phyloP scores from a whole-genome alignment of 2,329 filamentous ascomycete genomes.

The Blastomyces gilchristii region DNA sequence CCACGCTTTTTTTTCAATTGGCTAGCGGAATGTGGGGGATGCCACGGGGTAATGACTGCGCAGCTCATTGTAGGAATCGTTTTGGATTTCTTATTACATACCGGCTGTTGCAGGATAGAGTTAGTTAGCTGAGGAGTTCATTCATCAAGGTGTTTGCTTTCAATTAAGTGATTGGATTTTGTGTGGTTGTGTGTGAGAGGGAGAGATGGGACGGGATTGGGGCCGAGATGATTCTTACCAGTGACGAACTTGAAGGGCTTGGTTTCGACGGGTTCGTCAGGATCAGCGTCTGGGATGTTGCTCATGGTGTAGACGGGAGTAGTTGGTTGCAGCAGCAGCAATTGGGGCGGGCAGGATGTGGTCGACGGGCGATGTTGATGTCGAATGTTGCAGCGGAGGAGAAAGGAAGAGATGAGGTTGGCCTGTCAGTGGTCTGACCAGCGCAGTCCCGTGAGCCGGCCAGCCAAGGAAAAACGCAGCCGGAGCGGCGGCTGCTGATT shows the following conservation, averaged over 20 bases:
- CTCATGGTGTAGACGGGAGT: constrained; percentile 61
- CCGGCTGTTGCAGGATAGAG: constrained; percentile 33
- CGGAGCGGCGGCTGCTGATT: constrained; percentile 10
- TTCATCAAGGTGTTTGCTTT: constrained; percentile 17
- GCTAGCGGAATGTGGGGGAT: background rate
- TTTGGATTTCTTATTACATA: constrained; percentile 26
- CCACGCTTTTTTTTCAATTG: background rate
- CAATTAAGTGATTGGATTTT: constrained; percentile 8
- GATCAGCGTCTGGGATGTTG: constrained; percentile 48
- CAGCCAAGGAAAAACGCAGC: constrained; percentile 9
- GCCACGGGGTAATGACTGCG: background rate
- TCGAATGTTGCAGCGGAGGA: background rate
- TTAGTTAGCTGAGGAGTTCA: background rate
- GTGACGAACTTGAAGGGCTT: constrained; percentile 99
- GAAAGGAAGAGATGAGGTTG: constrained; percentile 7
- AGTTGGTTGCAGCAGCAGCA: constrained; percentile 24
- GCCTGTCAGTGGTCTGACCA: constrained; percentile 4
- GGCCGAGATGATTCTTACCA: constrained; percentile 51
- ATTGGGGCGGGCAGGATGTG: constrained; percentile 18
- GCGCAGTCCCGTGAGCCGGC: constrained; percentile 15
- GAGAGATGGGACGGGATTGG: constrained; percentile 17
- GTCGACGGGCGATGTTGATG: constrained; percentile 21
- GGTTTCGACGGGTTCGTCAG: constrained; percentile 72
- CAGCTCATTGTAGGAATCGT: background rate
- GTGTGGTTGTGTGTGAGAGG: constrained; percentile 12